These are phyloP conservation scores for Seminavis robusta DNA, from an alignment of 108 stramenopile species.

Conservation along the genomic window DNA sequence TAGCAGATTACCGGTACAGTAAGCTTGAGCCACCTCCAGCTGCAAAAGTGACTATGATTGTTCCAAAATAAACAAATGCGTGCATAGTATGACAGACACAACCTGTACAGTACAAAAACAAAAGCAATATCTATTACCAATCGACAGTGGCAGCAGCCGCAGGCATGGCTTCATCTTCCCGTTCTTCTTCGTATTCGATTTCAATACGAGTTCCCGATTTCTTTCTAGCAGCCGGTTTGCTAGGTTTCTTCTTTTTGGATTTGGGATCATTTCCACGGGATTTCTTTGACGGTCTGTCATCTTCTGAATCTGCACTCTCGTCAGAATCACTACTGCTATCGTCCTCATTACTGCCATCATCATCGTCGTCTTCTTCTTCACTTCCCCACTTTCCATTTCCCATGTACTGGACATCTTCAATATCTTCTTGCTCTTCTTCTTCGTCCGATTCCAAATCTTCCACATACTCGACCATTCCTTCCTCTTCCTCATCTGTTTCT, in stretches of 20 bases:
- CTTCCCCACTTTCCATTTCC: slow-evolving; percentile 63
- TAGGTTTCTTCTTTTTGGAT: slow-evolving; percentile 24
- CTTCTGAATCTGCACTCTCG: slow-evolving; percentile 12
- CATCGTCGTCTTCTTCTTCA: too few relatives aligned
- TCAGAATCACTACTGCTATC: slow-evolving; percentile 40
- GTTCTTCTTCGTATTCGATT: slow-evolving; percentile 87
- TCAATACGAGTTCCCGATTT: slow-evolving; percentile 63
- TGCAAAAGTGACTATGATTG: too few relatives aligned
- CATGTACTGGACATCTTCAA: slow-evolving; percentile 76
- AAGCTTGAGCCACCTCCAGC: too few relatives aligned
- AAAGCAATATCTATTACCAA: too few relatives aligned
- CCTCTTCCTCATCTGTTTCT: slow-evolving; percentile 44
- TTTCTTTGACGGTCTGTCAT: slow-evolving; percentile 15
- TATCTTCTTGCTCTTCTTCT: slow-evolving; percentile 58
- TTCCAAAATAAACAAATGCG: too few relatives aligned
- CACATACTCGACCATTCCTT: slow-evolving; percentile 63
- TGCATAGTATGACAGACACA: too few relatives aligned
- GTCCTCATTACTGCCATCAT: slow-evolving; percentile 32
- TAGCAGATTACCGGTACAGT: too few relatives aligned
- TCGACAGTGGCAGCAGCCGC: too few relatives aligned
- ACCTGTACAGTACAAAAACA: too few relatives aligned
- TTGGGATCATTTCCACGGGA: slow-evolving; percentile 1
- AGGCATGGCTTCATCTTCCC: slow-evolving; percentile 41
- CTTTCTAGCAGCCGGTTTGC: too few relatives aligned
- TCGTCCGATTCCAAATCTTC: slow-evolving; percentile 83